Percentiles rank a stretch among this genome's conserved stretches.
Conservation (phyloP, 2,329 filamentous ascomycete species). For the Diaporthe eres region DNA sequence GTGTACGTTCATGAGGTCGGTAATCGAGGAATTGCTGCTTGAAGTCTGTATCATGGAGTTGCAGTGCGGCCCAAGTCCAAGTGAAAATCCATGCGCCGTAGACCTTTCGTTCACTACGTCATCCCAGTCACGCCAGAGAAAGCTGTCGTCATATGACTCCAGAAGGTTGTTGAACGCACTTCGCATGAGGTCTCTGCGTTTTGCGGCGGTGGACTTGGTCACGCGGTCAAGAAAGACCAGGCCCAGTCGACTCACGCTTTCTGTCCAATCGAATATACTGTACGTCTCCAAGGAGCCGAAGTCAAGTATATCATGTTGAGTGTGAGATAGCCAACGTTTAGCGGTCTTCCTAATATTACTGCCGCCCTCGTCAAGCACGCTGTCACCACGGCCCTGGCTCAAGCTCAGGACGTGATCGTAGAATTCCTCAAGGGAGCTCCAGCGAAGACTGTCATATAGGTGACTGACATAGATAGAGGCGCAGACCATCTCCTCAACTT, state of each 20-base stretch:
- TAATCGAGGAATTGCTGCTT: not conserved
- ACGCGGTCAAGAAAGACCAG: not conserved
- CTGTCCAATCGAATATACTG: not conserved
- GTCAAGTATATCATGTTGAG: not conserved
- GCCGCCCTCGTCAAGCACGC: not conserved
- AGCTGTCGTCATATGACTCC: accelerated
- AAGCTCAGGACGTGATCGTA: not conserved
- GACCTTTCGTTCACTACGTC: no score
- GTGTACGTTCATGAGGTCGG: accelerated
- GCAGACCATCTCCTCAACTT: not conserved
- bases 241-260: not conserved
- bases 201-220: not conserved
- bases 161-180: not conserved
- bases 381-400: no score
- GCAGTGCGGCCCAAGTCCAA: not conserved
- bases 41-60: not conserved
- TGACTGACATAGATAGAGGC: not conserved
- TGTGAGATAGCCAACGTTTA: not conserved
- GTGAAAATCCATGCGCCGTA: accelerated
- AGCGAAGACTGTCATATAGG: not conserved
- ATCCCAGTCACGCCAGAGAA: not conserved
- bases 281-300: not conserved
- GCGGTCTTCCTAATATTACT: accelerated
- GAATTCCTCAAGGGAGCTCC: not conserved
- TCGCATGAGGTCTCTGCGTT: not conserved